Percentiles rank a stretch among this genome's conserved stretches.
These are phyloP conservation scores for Camellia oleifera DNA, from an alignment of 179 eudicot genomes.

Conservation along the genomic window DNA sequence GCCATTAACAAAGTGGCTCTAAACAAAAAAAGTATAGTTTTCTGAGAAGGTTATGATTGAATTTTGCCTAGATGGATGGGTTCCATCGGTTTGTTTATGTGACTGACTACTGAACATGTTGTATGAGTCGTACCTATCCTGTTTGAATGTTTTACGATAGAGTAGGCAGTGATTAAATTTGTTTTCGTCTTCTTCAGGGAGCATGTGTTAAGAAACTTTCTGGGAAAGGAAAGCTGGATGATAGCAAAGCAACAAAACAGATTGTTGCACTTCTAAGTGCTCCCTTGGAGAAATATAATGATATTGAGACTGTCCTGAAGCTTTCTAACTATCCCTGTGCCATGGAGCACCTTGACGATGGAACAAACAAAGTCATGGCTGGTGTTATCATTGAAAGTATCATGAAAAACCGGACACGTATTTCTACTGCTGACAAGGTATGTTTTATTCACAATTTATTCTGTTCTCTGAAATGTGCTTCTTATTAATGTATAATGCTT, in stretches of 20 bases:
- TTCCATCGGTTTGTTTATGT: neutral
- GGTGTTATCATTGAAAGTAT: conserved; percentile 88
- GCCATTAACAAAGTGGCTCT: neutral
- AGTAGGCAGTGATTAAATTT: conserved; percentile 1
- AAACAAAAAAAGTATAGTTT: neutral
- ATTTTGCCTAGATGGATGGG: neutral
- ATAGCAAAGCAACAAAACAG: conserved; percentile 89
- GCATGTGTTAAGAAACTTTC: conserved; percentile 88
- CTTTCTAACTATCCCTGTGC: conserved; percentile 93
- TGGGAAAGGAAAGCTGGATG: conserved; percentile 79
- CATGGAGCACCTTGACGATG: conserved; percentile 91
- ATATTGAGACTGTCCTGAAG: conserved; percentile 88
- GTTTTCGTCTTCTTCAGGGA: conserved; percentile 53
- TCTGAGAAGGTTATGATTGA: neutral
- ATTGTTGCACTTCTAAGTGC: conserved; percentile 94
- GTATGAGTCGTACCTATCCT: conserved; percentile 11
- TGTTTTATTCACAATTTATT: conserved; percentile 1
- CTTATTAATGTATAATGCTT: conserved; percentile 2
- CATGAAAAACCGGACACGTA: conserved; percentile 68
- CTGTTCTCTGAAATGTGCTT: neutral
- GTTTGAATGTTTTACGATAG: conserved; percentile 10
- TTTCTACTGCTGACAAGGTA: conserved; percentile 94
- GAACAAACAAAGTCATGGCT: conserved; percentile 93
- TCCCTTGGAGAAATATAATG: conserved; percentile 91
- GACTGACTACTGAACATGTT: neutral